phyloP scores from a whole-genome alignment of 768 basidiomycete species.

The Crassisporium funariophilum region DNA sequence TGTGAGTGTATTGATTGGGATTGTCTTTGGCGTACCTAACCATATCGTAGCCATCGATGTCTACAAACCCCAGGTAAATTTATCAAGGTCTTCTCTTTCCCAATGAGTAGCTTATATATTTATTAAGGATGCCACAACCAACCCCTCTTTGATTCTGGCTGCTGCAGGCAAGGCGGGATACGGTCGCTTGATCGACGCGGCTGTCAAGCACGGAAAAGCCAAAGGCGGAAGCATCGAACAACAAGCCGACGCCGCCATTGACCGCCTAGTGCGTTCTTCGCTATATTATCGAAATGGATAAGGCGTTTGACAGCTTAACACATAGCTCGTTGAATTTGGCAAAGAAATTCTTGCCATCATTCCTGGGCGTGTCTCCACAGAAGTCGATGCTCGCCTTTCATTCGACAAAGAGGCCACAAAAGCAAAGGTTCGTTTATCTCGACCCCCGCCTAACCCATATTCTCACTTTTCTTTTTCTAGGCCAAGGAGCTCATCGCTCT shows the following conservation, averaged over 20 bases:
- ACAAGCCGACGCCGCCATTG: slow-evolving; percentile 79
- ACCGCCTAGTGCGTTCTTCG: slow-evolving; percentile 75
- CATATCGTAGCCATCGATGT: slow-evolving; percentile 76
- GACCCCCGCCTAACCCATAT: slow-evolving; percentile 8
- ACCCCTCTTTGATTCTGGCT: slow-evolving; percentile 93
- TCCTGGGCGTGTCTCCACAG: slow-evolving; percentile 98
- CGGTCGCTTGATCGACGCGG: slow-evolving; percentile 73
- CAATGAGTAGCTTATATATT: not conserved
- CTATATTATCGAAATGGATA: not conserved
- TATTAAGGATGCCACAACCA: slow-evolving; percentile 91
- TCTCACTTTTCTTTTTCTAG: slow-evolving; percentile 31
- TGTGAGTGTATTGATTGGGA: slow-evolving; percentile 43
- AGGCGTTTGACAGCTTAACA: not conserved
- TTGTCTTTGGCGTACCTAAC: slow-evolving; percentile 20
- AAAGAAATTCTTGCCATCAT: slow-evolving; percentile 94
- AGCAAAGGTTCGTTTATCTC: slow-evolving; percentile 60
- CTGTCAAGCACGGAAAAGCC: slow-evolving; percentile 71
- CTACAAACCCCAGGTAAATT: slow-evolving; percentile 87
- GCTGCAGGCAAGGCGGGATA: slow-evolving; percentile 92
- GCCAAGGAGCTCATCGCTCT: slow-evolving; percentile 89
- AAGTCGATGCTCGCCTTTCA: slow-evolving; percentile 97
- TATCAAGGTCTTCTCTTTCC: slow-evolving; percentile 3
- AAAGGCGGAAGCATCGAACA: slow-evolving; percentile 79
- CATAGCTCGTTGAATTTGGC: slow-evolving; percentile 95
- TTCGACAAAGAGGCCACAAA: slow-evolving; percentile 95